A percentile compares a stretch with the other conserved stretches of the same genome.
Conservation (phyloP, 352 stramenopile genomes). For the Phytopythium sindhum region DNA sequence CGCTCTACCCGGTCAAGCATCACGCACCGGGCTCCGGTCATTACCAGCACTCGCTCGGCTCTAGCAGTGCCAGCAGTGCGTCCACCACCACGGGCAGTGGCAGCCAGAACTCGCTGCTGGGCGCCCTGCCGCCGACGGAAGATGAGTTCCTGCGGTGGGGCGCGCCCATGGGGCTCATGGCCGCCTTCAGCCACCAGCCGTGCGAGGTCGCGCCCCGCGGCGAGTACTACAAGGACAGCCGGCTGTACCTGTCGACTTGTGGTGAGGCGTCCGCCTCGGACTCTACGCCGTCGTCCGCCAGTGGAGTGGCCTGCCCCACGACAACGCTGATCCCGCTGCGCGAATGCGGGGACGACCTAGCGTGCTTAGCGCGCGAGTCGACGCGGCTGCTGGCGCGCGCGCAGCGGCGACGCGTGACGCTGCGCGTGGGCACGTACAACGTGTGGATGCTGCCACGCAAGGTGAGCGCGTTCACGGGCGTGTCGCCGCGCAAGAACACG, state of each 20-base stretch:
- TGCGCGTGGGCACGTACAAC: conserved; percentile 75
- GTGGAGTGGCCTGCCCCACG: neutral
- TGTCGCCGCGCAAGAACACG: conserved; percentile 76
- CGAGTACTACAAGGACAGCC: conserved; percentile 77
- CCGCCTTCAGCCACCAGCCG: conserved; percentile 45
- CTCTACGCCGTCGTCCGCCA: too few relatives aligned
- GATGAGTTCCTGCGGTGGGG: conserved; percentile 60
- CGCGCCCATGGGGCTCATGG: conserved; percentile 54
- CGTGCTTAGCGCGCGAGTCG: conserved; percentile 68
- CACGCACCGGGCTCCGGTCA: conserved; percentile 3
- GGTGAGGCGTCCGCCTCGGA: neutral
- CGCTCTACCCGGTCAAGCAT: conserved; percentile 36
- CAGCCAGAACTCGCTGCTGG: conserved; percentile 15
- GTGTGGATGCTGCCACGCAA: conserved; percentile 85
- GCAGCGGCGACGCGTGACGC: conserved; percentile 46
- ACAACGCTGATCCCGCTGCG: conserved; percentile 66
- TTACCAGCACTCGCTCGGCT: neutral
- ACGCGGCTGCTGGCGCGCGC: conserved; percentile 57
- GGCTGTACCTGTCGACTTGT: conserved; percentile 67
- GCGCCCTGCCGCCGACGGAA: neutral
- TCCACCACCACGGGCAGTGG: conserved; percentile 17
- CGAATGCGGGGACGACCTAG: conserved; percentile 58
- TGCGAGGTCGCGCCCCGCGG: conserved; percentile 56
- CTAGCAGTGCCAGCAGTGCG: neutral
- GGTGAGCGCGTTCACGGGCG: conserved; percentile 64